These are phyloP conservation scores for Pseudopediastrum boryanum DNA, from an alignment of 139 green algal genomes.

Conservation along the genomic window DNA sequence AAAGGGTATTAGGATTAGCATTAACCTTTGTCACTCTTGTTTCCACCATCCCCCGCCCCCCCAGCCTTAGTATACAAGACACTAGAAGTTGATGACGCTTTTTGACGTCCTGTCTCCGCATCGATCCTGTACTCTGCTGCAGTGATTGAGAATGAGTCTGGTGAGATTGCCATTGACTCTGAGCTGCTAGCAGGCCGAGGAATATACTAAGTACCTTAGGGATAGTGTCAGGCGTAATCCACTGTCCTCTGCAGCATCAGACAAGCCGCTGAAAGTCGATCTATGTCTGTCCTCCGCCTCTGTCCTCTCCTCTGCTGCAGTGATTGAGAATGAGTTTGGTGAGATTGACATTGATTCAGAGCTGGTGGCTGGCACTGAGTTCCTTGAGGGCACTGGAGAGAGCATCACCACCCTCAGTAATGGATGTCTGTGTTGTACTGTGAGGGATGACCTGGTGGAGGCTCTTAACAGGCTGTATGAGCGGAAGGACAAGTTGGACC, in stretches of 20 bases:
- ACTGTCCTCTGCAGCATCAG: no score
- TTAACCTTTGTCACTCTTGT: no score
- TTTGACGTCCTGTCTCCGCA: no score
- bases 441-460: conserved; percentile 84
- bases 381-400: conserved; percentile 67
- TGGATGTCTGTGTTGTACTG: conserved; percentile 95
- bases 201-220: no score
- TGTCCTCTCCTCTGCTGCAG: conserved; percentile 1
- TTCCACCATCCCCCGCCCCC: no score
- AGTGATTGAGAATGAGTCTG: conserved; percentile 85
- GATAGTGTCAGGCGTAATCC: no score
- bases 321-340: conserved; percentile 88
- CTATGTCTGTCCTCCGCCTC: not conserved
- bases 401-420: conserved; percentile 94
- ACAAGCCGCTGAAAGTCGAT: no score
- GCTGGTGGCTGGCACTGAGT: conserved; percentile 70
- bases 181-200: no score
- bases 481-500: conserved; percentile 80
- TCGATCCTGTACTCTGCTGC: no score
- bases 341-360: conserved; percentile 96
- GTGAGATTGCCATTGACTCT: conserved; percentile 96
- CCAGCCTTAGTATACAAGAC: no score
- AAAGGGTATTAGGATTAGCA: no score
- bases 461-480: conserved; percentile 78
- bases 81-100: no score